Base-by-base conservation (phyloP, 345 rosid genomes). In the Eucalyptus curtisii region DNA sequence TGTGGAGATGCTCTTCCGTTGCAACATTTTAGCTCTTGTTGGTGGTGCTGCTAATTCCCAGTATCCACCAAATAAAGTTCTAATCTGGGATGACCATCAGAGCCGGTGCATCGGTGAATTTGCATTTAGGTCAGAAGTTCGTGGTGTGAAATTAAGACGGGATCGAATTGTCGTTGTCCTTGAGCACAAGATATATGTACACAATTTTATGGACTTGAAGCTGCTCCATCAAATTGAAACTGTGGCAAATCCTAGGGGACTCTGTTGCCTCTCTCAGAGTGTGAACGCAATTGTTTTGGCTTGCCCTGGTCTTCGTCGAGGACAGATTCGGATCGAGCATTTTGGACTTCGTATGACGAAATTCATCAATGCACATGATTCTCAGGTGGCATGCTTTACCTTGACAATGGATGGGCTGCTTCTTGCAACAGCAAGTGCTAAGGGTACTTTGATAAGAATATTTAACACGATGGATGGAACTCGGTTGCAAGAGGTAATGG, bases 391-490 rank as follows among this genome's bases (percentile, higher is more conserved):
- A 20, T 96, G 98, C 92, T 87, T 97, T 88, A 95, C 97, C 90
- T 88, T 97, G 94, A 96, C 99, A 27, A 86, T 93, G 94, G 99
- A 97, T 91, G 99, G 99, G 90, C 90, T 96, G 79, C 95, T 97
- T 87, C 98, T 97, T 49, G 99, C 99, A 27, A 97, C 98, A 89
- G 98, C 99, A 44, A 97, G 99, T 92, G 92, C 95, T 57, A 96
- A 91, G 92, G 99, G 99, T 86, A 97, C 99, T 50, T 93, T 97
- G 92, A 93, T 95, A 76, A 94, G 99, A 93, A 96, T 97, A 89
- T 97, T 95, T 92, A 97, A 96, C 92, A 96, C 99, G 17, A 91
- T 97, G 95, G 99, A 97, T 86, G 99, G 99, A 76, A 95, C 96
- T 90, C 94, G 91, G 88, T 91, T 95, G 89, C 99, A 96, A 93